Percentiles rank a stretch among this genome's conserved stretches.
These are phyloP conservation scores for grape (Vitis vinifera) DNA, from an alignment of 164 flowering plant genomes.

Conservation along the genomic window DNA sequence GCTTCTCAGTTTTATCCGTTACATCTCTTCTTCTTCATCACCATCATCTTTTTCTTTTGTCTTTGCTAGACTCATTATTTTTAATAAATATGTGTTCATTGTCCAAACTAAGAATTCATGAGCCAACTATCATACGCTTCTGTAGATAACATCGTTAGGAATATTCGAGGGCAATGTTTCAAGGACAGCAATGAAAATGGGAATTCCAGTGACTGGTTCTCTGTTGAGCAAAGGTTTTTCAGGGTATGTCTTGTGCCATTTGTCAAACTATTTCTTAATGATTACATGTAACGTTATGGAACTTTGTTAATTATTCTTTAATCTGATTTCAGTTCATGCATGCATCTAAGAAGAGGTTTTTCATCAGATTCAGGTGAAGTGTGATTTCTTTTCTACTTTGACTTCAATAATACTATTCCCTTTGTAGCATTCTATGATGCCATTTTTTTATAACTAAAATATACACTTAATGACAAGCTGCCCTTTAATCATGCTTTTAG, in stretches of 20 bases:
- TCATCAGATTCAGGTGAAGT: constrained; percentile 55
- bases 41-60: neutral
- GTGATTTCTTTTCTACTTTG: neutral
- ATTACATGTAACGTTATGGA: neutral
- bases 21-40: neutral
- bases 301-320: constrained; percentile 3
- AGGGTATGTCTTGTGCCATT: constrained; percentile 16
- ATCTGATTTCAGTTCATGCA: constrained; percentile 33
- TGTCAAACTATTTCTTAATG: neutral
- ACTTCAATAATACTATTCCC: neutral
- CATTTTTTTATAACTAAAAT: neutral
- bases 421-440: neutral
- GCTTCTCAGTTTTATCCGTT: neutral
- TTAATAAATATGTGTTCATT: neutral
- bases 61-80: neutral
- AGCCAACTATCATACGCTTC: neutral
- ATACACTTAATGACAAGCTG: too few species aligned
- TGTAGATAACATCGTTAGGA: constrained; percentile 23
- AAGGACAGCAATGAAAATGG: constrained; percentile 15
- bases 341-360: constrained; percentile 37
- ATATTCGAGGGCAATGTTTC: constrained; percentile 26
- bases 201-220: constrained; percentile 14
- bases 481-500: too few species aligned
- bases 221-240: constrained; percentile 15
- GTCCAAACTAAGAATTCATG: neutral